Evolutionary conservation across 2,329 filamentous ascomycete genomes (phyloP).

Genomic region (Neonectria magnoliae): DNA sequence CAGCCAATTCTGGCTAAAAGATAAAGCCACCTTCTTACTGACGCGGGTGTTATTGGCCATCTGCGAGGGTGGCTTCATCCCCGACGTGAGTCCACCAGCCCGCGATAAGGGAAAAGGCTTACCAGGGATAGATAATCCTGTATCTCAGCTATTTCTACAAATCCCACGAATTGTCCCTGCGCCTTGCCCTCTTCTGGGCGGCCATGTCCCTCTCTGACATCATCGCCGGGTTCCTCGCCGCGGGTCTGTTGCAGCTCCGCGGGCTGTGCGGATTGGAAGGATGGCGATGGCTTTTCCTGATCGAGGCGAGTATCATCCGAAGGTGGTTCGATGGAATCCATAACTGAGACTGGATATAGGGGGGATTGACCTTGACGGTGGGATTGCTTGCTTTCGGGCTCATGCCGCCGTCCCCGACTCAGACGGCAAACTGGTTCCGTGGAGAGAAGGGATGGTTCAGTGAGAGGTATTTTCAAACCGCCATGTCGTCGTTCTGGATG

Average conservation of each 20-base stretch:
- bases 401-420: constrained; percentile 44
- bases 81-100: constrained; percentile 23
- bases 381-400: constrained; percentile 35
- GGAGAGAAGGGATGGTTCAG: constrained; percentile 56
- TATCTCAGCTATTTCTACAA: constrained; percentile 78
- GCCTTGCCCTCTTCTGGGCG: constrained; percentile 76
- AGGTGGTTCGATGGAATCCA: constrained; percentile 5
- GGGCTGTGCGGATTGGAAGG: constrained; percentile 62
- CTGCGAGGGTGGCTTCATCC: constrained; percentile 33
- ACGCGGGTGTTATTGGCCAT: constrained; percentile 29
- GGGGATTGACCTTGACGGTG: constrained; percentile 45
- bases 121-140: constrained; percentile 54
- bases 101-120: constrained; percentile 9
- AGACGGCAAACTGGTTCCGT: constrained; percentile 64
- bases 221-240: constrained; percentile 41
- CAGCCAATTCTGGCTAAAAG: constrained; percentile 20
- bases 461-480: constrained; percentile 25
- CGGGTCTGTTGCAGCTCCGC: constrained; percentile 64
- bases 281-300: constrained; percentile 66
- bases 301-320: constrained; percentile 37
- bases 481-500: too few species aligned
- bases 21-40: constrained; percentile 25
- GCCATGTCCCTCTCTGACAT: constrained; percentile 32
- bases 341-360: constrained; percentile 18
- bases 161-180: constrained; percentile 60